Base-by-base conservation (phyloP, 257 asterid genomes). In the Handroanthus guayacan region DNA sequence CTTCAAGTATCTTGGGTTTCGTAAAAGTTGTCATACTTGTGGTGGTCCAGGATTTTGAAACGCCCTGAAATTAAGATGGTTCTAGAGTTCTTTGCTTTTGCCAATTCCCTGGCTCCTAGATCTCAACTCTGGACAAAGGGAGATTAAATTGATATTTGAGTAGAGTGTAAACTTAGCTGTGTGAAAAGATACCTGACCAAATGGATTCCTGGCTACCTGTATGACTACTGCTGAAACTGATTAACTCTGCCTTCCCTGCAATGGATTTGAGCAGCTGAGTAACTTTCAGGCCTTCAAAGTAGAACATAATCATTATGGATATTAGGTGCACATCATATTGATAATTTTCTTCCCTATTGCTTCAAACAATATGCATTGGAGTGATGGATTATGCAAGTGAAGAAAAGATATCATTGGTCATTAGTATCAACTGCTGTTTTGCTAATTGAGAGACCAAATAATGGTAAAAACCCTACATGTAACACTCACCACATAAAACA, bases 291-390 rank as follows among this genome's bases (percentile, higher is more conserved):
- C 51, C 31, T 39, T 80, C 12, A 37, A 14, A 36, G 74, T 10
- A 38, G 8, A 37, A 47, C 16, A 4, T 25, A 16, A 44, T 45
- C 39, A 4, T 44, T 25, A 6, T 45, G 54, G 5, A 20, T 4
- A 5, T 12, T 67, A 38, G 10, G 3, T 67, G 72, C 48, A 37
- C 6, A 37, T 62, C 5, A 0, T 37, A 62, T 14, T n/a, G 25
- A 36, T 20, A 45, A 44, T 67, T 45, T 25, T 45, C 51, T 45
- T 8, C 12, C 58, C 16, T 44, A 66, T 58, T 20, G 11, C 2
- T 17, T 66, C 44, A 66, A 43, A 54, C 38, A 66, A 41, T 66
- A 66, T 50, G 73, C 20, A 11, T 16, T 62, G n/a, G 38, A 68
- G 14, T 63, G 69, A 58, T 57, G 61, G 56, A 38, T 63, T 38